These are phyloP conservation scores for Melastoma malabathricum DNA, from an alignment of 345 rosid species.

Conservation along the genomic window DNA sequence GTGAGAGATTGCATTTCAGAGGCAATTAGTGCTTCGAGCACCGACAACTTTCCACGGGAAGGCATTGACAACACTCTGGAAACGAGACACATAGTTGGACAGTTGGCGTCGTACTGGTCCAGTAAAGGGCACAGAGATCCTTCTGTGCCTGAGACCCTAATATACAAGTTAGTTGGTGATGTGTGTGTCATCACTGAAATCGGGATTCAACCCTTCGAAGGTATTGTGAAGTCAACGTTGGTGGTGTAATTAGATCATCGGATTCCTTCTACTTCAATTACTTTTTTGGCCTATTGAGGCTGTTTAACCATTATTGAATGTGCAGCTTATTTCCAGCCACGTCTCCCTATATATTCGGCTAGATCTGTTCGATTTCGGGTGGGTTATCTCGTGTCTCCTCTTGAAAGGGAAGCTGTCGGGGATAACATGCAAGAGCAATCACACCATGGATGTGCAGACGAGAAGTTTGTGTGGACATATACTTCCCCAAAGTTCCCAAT, in stretches of 20 bases:
- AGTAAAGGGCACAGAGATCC: constrained; percentile 61
- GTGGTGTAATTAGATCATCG: too few relatives aligned
- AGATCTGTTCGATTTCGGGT: constrained; percentile 51
- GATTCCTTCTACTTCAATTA: not conserved
- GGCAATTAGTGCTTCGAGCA: constrained; percentile 77
- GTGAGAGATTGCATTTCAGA: constrained; percentile 33
- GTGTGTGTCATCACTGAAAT: constrained; percentile 63
- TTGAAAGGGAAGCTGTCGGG: constrained; percentile 1
- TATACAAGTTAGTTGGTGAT: constrained; percentile 51
- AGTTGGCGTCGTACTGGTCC: constrained; percentile 78
- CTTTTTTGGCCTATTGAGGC: not conserved
- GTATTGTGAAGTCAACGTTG: constrained; percentile 16
- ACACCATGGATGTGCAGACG: constrained; percentile 16
- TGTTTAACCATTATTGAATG: constrained; percentile 8
- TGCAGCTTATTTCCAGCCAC: constrained; percentile 69
- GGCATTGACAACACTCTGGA: constrained; percentile 62
- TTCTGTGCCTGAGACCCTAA: constrained; percentile 75
- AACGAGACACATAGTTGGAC: constrained; percentile 29
- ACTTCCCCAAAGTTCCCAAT: constrained; percentile 80
- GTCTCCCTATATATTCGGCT: constrained; percentile 73
- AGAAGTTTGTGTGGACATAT: constrained; percentile 59
- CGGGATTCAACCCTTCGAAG: constrained; percentile 68
- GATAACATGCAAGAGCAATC: constrained; percentile 13
- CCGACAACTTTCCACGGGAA: constrained; percentile 80
- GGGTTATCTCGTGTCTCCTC: constrained; percentile 37